phyloP scores from a whole-genome alignment of 495 filamentous ascomycete species.

The Sphaerosporella brunnea region DNA sequence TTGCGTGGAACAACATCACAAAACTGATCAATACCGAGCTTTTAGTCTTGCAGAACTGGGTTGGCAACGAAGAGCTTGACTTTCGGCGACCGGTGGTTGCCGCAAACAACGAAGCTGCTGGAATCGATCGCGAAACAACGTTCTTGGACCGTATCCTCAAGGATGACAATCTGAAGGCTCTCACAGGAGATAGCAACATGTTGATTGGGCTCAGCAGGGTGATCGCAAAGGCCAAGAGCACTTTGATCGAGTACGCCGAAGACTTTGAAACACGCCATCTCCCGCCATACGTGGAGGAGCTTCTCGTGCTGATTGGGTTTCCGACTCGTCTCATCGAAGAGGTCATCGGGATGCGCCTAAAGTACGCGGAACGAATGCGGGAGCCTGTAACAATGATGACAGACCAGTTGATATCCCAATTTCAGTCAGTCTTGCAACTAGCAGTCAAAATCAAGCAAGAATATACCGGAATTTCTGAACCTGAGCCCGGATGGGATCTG shows the following conservation, averaged over 20 bases:
- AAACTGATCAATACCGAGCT: constrained; percentile 91
- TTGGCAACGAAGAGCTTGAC: constrained; percentile 87
- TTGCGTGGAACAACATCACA: constrained; percentile 96
- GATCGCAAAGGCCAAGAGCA: constrained; percentile 83
- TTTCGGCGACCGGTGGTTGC: constrained; percentile 46
- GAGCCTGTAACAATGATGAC: constrained; percentile 67
- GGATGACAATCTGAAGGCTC: constrained; percentile 79
- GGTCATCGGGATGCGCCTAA: constrained; percentile 83
- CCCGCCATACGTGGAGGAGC: constrained; percentile 90
- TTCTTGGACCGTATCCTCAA: constrained; percentile 97
- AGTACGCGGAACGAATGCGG: constrained; percentile 84
- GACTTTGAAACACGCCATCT: constrained; percentile 79
- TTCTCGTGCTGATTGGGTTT: constrained; percentile 90
- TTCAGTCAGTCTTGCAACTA: constrained; percentile 77
- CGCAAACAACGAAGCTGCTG: constrained; percentile 38
- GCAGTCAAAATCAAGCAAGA: constrained; percentile 83
- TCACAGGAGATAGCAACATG: constrained; percentile 75
- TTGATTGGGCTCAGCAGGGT: constrained; percentile 64
- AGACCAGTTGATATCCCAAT: constrained; percentile 92
- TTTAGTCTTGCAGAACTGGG: constrained; percentile 79
- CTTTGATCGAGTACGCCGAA: constrained; percentile 70
- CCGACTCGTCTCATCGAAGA: constrained; percentile 90
- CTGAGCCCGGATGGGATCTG: constrained; percentile 84
- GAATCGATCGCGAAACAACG: constrained; percentile 69
- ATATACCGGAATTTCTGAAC: constrained; percentile 64